Evolutionary conservation across 768 basidiomycete genomes (phyloP).

Genomic region (Rhizopogon rudus): DNA sequence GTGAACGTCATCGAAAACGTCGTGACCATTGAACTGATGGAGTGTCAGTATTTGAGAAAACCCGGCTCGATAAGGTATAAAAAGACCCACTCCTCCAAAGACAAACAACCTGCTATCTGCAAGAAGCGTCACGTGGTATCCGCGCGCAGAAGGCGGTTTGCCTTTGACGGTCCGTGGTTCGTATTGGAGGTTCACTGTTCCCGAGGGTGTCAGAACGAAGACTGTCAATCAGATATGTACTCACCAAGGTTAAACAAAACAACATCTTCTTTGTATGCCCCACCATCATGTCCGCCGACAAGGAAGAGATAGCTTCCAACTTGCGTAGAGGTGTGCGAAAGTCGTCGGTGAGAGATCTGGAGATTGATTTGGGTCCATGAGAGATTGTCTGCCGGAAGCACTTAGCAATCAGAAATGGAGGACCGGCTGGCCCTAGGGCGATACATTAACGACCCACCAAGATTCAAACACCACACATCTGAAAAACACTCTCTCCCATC

Average conservation of each 20-base stretch:
- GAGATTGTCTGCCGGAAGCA: constrained; percentile 17
- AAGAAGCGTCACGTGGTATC: constrained; percentile 79
- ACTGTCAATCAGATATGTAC: constrained; percentile 5
- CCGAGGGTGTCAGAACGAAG: background rate
- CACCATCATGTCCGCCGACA: constrained; percentile 83
- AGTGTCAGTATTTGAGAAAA: background rate
- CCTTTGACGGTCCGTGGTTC: constrained; percentile 70
- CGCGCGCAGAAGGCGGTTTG: constrained; percentile 64
- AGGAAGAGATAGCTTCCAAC: constrained; percentile 92
- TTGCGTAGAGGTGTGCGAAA: constrained; percentile 84
- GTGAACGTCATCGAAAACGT: constrained; percentile 81
- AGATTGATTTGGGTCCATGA: constrained; percentile 23
- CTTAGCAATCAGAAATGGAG: background rate
- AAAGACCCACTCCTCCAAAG: constrained; percentile 59
- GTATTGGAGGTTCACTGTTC: constrained; percentile 76
- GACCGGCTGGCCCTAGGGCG: background rate
- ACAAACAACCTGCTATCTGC: constrained; percentile 84
- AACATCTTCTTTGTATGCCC: constrained; percentile 67
- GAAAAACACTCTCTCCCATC: constrained; percentile 86
- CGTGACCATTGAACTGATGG: constrained; percentile 63
- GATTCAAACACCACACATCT: constrained; percentile 82
- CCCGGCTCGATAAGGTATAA: background rate
- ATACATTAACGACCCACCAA: constrained; percentile 53
- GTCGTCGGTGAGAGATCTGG: constrained; percentile 42
- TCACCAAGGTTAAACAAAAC: constrained; percentile 84